phyloP scores from a whole-genome alignment of 78 protist genomes.

The Dictyostelium intermedium region DNA sequence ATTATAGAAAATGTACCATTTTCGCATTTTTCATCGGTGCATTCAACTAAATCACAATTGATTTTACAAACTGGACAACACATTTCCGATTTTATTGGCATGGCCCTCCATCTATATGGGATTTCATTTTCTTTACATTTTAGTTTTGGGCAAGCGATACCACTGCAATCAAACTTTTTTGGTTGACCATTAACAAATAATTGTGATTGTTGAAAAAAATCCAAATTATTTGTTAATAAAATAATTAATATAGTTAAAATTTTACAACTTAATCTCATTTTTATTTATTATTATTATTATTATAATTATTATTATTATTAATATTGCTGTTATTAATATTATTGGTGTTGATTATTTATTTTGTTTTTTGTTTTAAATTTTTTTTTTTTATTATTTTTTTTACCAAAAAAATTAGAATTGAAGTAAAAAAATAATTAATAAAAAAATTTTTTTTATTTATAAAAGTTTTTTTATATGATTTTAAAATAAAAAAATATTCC shows the following conservation, averaged over 20 bases:
- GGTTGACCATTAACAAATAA: background rate
- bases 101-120: background rate
- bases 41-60: background rate
- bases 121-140: background rate
- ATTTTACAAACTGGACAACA: background rate
- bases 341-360: background rate
- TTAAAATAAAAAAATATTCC: background rate
- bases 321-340: too few relatives aligned
- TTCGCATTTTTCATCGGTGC: background rate
- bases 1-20: background rate
- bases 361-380: too few relatives aligned
- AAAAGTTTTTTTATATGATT: background rate
- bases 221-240: background rate
- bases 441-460: too few relatives aligned
- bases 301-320: too few relatives aligned
- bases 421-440: too few relatives aligned
- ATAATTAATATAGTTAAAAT: background rate
- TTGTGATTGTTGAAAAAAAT: background rate
- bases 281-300: too few relatives aligned
- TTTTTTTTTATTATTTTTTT: too few relatives aligned
- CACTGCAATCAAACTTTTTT: background rate
- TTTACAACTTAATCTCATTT: background rate
- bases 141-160: background rate
- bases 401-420: too few relatives aligned
- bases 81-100: background rate